These are phyloP conservation scores for Nematocida sp. DNA, from an alignment of 371 early-diverging fungal species.

Conservation along the genomic window DNA sequence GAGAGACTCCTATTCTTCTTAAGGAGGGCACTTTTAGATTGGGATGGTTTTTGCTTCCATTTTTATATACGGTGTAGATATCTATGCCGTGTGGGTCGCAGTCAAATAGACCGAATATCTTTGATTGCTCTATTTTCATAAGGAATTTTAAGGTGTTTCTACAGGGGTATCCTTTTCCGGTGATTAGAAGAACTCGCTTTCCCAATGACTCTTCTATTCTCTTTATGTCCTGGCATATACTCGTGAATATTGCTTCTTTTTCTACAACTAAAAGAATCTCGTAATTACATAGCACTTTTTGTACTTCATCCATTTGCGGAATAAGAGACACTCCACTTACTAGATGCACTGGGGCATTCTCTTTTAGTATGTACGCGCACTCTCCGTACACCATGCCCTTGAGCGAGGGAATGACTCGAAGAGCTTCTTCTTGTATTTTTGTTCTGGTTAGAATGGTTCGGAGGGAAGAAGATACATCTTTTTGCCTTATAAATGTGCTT, in stretches of 20 bases:
- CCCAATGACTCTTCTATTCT: not conserved
- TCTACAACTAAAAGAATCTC: conserved; percentile 61
- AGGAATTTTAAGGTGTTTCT: conserved; percentile 63
- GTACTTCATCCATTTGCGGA: conserved; percentile 56
- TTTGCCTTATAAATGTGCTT: conserved; percentile 55
- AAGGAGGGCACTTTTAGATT: conserved; percentile 33
- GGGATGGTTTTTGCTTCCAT: conserved; percentile 30
- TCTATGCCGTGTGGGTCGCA: conserved; percentile 66
- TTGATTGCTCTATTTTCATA: conserved; percentile 13
- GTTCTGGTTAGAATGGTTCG: no score
- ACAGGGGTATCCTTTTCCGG: conserved; percentile 67
- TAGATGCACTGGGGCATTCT: not conserved
- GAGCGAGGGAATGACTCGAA: conserved; percentile 54
- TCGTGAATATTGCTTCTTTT: conserved; percentile 64
- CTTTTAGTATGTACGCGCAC: conserved; percentile 8
- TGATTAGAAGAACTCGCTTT: conserved; percentile 53
- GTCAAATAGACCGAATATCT: conserved; percentile 63
- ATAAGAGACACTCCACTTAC: conserved; percentile 53
- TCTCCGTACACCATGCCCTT: conserved; percentile 64
- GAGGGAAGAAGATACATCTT: conserved; percentile 27
- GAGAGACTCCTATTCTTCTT: conserved; percentile 55
- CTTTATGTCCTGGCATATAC: conserved; percentile 16
- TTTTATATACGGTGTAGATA: conserved; percentile 62
- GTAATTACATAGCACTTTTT: conserved; percentile 1
- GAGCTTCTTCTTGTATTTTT: no score